Evolutionary conservation across 768 basidiomycete species (phyloP).

Genomic region (Termitomyces sp.): DNA sequence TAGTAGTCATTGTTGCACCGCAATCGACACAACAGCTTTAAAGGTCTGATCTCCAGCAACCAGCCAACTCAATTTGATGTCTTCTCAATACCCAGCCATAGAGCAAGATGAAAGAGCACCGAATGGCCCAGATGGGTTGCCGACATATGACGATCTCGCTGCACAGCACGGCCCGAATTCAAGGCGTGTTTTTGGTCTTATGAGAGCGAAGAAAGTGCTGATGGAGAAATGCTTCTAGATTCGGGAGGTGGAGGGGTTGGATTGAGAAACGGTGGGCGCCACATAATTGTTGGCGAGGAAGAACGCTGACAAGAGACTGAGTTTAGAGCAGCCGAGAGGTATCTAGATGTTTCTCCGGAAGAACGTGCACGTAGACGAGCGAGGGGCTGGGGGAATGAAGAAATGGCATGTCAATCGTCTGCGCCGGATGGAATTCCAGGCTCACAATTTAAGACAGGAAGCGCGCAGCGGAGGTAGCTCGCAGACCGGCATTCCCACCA

Average conservation of each 20-base stretch:
- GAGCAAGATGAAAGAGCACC: conserved; percentile 43
- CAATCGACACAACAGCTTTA: conserved; percentile 5
- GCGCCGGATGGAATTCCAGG: not conserved
- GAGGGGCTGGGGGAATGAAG: conserved; percentile 69
- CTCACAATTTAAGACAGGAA: not conserved
- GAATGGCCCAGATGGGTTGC: conserved; percentile 53
- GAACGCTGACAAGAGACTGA: conserved; percentile 4
- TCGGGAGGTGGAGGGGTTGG: conserved; percentile 85
- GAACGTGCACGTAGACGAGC: conserved; percentile 55
- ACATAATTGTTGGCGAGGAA: not conserved
- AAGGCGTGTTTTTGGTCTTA: conserved; percentile 40
- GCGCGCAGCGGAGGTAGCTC: not conserved
- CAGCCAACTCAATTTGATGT: conserved; percentile 17
- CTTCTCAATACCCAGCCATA: conserved; percentile 24
- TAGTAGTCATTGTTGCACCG: conserved; percentile 3
- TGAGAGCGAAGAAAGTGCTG: conserved; percentile 2
- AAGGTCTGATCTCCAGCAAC: not conserved
- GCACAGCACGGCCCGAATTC: conserved; percentile 79
- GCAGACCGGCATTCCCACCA: conserved; percentile 9
- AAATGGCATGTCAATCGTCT: conserved; percentile 20
- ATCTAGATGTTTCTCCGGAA: conserved; percentile 60
- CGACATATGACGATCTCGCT: conserved; percentile 80
- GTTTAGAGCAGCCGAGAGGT: conserved; percentile 79
- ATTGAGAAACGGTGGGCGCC: conserved; percentile 77
- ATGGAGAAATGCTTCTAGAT: conserved; percentile 42